These are phyloP conservation scores for Fusarium sp. DNA, from an alignment of 2,329 filamentous ascomycete species.

Conservation along the genomic window DNA sequence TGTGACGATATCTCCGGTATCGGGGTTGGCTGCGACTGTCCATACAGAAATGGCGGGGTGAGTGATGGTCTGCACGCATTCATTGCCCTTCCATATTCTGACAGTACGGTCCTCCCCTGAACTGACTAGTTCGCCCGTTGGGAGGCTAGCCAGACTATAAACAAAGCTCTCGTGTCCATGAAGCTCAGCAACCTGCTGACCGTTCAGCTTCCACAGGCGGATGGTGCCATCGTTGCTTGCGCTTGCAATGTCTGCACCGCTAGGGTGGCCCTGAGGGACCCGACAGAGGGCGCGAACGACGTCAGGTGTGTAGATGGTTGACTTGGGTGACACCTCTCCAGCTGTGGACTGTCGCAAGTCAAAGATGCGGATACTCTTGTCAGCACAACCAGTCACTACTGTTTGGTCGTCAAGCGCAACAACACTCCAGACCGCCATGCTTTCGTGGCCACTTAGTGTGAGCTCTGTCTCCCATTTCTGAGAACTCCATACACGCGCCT, in stretches of 20 bases:
- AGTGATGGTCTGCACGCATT: constrained; percentile 95
- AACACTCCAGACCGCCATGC: constrained; percentile 87
- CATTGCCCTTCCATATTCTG: constrained; percentile 82
- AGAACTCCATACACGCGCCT: constrained; percentile 87
- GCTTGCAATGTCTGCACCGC: constrained; percentile 91
- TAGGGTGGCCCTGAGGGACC: constrained; percentile 79
- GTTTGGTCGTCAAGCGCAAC: constrained; percentile 82
- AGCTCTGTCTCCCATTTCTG: constrained; percentile 83
- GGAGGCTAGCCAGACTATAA: constrained; percentile 81
- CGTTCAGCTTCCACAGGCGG: constrained; percentile 85
- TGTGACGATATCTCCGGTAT: constrained; percentile 92
- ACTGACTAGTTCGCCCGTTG: constrained; percentile 89
- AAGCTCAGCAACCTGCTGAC: constrained; percentile 79
- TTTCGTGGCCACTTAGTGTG: constrained; percentile 79
- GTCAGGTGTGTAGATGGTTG: constrained; percentile 74
- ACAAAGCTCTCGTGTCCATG: constrained; percentile 95
- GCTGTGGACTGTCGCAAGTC: constrained; percentile 71
- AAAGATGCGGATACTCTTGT: constrained; percentile 89
- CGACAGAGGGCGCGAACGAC: constrained; percentile 89
- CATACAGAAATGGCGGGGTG: constrained; percentile 97
- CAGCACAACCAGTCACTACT: constrained; percentile 91
- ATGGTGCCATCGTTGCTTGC: constrained; percentile 93
- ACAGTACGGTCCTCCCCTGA: constrained; percentile 95
- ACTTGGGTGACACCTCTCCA: constrained; percentile 62
- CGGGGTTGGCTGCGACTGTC: constrained; percentile 83